These are phyloP conservation scores for Capronia epimyces DNA, from an alignment of 2,329 filamentous ascomycete species.

Conservation along the genomic window DNA sequence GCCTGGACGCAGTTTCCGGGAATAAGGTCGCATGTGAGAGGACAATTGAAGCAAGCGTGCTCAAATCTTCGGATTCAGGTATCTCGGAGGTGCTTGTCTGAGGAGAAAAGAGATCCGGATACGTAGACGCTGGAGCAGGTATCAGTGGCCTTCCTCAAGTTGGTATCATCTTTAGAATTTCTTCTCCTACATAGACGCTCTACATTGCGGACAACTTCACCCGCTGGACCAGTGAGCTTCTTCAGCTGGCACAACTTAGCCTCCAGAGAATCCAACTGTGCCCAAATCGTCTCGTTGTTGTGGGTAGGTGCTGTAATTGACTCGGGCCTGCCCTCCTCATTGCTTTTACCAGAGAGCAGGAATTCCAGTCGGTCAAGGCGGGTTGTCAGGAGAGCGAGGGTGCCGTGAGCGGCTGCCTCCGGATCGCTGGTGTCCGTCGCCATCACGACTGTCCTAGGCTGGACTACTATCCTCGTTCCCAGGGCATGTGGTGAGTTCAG, in stretches of 20 bases:
- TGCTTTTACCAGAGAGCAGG: slow-evolving; percentile 40
- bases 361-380: slow-evolving; percentile 43
- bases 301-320: slow-evolving; percentile 34
- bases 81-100: slow-evolving; percentile 8
- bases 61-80: slow-evolving; percentile 25
- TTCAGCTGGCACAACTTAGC: slow-evolving; percentile 36
- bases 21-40: slow-evolving; percentile 44
- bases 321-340: slow-evolving; percentile 38
- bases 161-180: background rate
- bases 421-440: slow-evolving; percentile 13
- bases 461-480: background rate
- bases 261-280: slow-evolving; percentile 38
- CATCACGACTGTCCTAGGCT: slow-evolving; percentile 3
- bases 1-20: slow-evolving; percentile 44
- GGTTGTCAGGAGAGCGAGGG: slow-evolving; percentile 37
- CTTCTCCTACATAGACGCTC: slow-evolving; percentile 38
- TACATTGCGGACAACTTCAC: slow-evolving; percentile 38
- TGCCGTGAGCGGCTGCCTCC: slow-evolving; percentile 17
- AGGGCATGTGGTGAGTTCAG: background rate
- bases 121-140: slow-evolving; percentile 5
- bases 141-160: slow-evolving; percentile 3
- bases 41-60: slow-evolving; percentile 34
- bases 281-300: slow-evolving; percentile 37
- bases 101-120: slow-evolving; percentile 17
- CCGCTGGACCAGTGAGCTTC: slow-evolving; percentile 31